phyloP scores from a whole-genome alignment of 1,284 basidiomycete species.

The Lignosus rhinocerotis region DNA sequence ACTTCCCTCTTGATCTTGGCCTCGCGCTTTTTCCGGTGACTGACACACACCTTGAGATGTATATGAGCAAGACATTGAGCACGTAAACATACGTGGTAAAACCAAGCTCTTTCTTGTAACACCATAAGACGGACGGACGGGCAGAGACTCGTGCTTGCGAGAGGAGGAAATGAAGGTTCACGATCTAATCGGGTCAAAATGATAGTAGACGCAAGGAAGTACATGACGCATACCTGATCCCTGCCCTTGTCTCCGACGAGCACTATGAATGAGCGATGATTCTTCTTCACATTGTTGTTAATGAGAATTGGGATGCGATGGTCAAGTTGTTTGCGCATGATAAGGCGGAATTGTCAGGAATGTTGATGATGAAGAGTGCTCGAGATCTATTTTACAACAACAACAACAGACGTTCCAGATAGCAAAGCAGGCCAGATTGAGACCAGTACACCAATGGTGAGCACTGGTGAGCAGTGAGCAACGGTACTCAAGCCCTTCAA shows the following conservation, averaged over 20 bases:
- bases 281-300: slow-evolving; percentile 90
- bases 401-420: no score
- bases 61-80: not conserved
- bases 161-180: slow-evolving; percentile 94
- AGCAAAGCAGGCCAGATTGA: no score
- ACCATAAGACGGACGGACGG: slow-evolving; percentile 92
- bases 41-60: slow-evolving; percentile 33
- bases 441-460: no score
- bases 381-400: no score
- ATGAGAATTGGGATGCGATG: slow-evolving; percentile 92
- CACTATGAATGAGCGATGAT: slow-evolving; percentile 95
- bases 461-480: no score
- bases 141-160: slow-evolving; percentile 90
- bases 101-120: slow-evolving; percentile 95
- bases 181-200: slow-evolving; percentile 56
- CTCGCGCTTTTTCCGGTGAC: slow-evolving; percentile 96
- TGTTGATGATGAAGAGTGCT: not conserved
- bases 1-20: slow-evolving; percentile 94
- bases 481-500: no score
- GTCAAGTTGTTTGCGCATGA: slow-evolving; percentile 85
- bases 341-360: not conserved
- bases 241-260: slow-evolving; percentile 94
- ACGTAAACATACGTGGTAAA: slow-evolving; percentile 77
- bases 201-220: not conserved
- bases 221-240: slow-evolving; percentile 70